Evolutionary conservation across 768 basidiomycete species (phyloP).

Genomic region (Xanthoconium purpureum): DNA sequence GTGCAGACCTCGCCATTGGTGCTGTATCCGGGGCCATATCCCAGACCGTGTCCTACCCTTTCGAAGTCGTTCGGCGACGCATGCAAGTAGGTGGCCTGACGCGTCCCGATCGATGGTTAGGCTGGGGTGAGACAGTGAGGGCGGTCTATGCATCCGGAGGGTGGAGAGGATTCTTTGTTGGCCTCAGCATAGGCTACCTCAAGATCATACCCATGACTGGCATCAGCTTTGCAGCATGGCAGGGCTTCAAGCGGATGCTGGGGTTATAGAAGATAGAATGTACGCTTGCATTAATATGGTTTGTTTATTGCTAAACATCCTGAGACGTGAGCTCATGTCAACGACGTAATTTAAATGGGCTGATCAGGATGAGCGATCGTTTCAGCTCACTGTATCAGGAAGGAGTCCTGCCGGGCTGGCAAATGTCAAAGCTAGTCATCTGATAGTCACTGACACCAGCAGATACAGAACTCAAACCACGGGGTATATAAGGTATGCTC

Average conservation of each 20-base stretch:
- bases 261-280: conserved; percentile 25
- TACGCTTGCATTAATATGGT: neutral
- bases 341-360: neutral
- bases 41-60: conserved; percentile 91
- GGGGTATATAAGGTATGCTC: neutral
- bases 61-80: conserved; percentile 85
- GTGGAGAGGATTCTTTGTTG: conserved; percentile 87
- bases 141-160: conserved; percentile 67
- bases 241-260: conserved; percentile 37
- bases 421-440: neutral
- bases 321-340: neutral
- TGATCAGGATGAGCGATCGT: neutral
- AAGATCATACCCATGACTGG: conserved; percentile 97
- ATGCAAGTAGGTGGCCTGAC: conserved; percentile 95
- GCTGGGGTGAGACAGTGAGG: conserved; percentile 73
- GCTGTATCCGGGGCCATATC: conserved; percentile 81
- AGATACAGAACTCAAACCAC: neutral
- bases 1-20: conserved; percentile 77
- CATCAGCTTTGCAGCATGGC: conserved; percentile 90
- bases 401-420: neutral
- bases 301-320: neutral
- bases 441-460: neutral
- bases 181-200: conserved; percentile 85
- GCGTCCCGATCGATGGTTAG: conserved; percentile 70
- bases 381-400: neutral